A percentile compares a stretch with the other conserved stretches of the same genome.
These are phyloP conservation scores for Emydomyces testavorans DNA, from an alignment of 2,329 filamentous ascomycete genomes.

Conservation along the genomic window DNA sequence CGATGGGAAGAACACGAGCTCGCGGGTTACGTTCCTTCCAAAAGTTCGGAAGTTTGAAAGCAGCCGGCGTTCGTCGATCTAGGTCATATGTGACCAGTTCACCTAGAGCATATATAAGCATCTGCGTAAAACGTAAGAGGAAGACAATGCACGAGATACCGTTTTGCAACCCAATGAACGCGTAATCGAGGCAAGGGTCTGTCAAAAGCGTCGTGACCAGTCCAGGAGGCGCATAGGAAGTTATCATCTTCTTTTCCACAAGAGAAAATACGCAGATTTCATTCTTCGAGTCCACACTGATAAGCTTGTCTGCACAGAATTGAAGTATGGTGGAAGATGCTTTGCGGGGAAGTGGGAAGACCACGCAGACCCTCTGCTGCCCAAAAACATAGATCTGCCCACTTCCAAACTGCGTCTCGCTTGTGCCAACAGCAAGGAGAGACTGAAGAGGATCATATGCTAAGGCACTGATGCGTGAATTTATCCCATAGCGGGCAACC, in stretches of 20 bases:
- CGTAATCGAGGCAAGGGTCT: conserved; percentile 89
- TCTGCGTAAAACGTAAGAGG: too few species aligned
- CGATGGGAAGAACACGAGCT: conserved; percentile 52
- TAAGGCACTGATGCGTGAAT: conserved; percentile 62
- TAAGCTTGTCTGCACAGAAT: conserved; percentile 74
- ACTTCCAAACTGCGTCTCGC: conserved; percentile 70
- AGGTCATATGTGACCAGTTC: conserved; percentile 89
- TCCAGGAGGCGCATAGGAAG: conserved; percentile 64
- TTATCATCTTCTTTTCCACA: conserved; percentile 53
- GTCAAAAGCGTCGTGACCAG: conserved; percentile 62
- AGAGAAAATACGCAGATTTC: conserved; percentile 78
- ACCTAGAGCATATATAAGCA: conserved; percentile 32
- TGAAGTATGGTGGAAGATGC: conserved; percentile 66
- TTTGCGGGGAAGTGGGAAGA: conserved; percentile 57
- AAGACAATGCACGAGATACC: conserved; percentile 32
- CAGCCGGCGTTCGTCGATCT: conserved; percentile 63
- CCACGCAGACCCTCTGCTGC: conserved; percentile 64
- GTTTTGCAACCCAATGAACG: conserved; percentile 67
- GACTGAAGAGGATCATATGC: conserved; percentile 92
- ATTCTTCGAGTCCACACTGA: conserved; percentile 76
- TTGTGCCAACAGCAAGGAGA: conserved; percentile 81
- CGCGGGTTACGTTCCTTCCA: conserved; percentile 65
- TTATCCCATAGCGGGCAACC: conserved; percentile 68
- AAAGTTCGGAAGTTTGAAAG: conserved; percentile 75
- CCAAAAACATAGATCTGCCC: conserved; percentile 87